These are phyloP conservation scores for Ambrosia hybrid DNA, from an alignment of 140 eudicot species.

Conservation along the genomic window DNA sequence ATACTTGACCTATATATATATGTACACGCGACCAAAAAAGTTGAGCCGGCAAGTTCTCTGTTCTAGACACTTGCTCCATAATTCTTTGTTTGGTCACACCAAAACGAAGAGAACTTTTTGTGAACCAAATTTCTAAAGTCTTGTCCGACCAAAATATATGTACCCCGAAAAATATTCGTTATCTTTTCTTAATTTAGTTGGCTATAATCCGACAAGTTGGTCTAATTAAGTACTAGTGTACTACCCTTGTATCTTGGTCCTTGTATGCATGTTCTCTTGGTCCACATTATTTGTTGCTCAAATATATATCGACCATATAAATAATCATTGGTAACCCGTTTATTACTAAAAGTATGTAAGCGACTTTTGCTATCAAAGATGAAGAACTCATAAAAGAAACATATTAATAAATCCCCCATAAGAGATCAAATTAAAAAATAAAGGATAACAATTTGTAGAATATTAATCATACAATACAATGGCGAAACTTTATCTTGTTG, in stretches of 20 bases:
- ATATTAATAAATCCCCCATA: not conserved
- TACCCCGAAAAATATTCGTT: not conserved
- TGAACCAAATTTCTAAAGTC: not conserved
- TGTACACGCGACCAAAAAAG: no score
- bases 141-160: constrained; percentile 1
- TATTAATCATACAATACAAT: not conserved
- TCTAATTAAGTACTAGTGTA: not conserved
- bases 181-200: not conserved
- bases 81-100: no score
- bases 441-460: not conserved
- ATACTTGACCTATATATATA: no score
- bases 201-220: not conserved
- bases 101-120: not conserved
- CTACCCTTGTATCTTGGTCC: not conserved
- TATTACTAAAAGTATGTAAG: not conserved
- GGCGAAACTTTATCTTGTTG: constrained; percentile 14
- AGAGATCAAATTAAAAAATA: not conserved
- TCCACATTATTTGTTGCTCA: constrained; percentile 1
- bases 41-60: no score
- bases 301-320: not conserved
- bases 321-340: not conserved
- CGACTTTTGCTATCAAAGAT: not conserved
- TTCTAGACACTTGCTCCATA: no score
- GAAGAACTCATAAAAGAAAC: not conserved
- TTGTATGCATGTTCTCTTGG: not conserved